A percentile compares a stretch with the other conserved stretches of the same genome.
phyloP scores from a whole-genome alignment of 2,329 filamentous ascomycete genomes.

The Colletotrichum sp. region DNA sequence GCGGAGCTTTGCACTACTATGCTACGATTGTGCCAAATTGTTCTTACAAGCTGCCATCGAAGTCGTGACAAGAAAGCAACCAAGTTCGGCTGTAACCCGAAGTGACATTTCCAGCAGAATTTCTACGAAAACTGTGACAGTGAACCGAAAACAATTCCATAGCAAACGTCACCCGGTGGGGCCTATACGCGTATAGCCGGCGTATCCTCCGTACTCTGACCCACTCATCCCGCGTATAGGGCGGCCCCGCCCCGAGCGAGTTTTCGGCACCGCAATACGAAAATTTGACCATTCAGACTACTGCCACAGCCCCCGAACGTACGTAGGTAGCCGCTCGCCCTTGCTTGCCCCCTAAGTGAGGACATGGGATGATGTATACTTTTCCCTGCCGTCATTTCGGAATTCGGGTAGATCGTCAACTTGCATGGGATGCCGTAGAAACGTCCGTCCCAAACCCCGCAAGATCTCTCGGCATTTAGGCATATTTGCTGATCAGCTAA shows the following conservation, averaged over 20 bases:
- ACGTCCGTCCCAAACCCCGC: background rate
- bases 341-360: accelerated
- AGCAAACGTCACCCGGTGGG: background rate
- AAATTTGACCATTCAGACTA: background rate
- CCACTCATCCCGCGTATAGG: background rate
- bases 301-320: background rate
- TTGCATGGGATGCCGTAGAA: background rate
- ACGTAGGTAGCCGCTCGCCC: background rate
- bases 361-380: background rate
- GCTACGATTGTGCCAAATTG: too few species aligned
- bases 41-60: too few species aligned
- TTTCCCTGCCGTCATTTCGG: background rate
- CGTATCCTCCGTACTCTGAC: background rate
- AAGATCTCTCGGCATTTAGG: background rate
- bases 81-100: background rate
- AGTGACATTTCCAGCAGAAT: background rate
- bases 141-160: background rate
- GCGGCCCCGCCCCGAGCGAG: background rate
- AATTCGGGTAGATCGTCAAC: background rate
- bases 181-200: background rate
- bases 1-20: too few species aligned
- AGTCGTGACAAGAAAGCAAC: too few species aligned
- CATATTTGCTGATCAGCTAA: background rate
- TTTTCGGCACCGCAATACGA: background rate
- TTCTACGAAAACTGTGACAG: background rate